Evolutionary conservation across 345 rosid species (phyloP).

Genomic region (Kandelia obovata): DNA sequence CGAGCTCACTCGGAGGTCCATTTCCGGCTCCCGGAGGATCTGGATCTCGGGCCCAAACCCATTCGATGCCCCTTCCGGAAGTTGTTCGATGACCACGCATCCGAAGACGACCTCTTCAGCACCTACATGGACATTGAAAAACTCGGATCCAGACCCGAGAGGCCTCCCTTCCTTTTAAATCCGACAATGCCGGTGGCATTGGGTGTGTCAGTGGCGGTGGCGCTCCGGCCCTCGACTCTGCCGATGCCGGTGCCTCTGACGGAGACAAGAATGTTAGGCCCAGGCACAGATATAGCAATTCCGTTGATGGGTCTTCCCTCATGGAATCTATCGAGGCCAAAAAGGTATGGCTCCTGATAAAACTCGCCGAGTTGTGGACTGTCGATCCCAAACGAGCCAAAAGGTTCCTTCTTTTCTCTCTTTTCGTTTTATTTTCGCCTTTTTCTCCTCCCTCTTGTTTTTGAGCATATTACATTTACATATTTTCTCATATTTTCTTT

Average conservation of each 20-base stretch:
- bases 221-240: neutral
- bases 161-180: slow-evolving; percentile 18
- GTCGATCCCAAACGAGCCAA: slow-evolving; percentile 84
- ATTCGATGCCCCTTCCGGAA: slow-evolving; percentile 9
- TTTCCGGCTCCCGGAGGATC: too few relatives aligned
- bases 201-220: too few relatives aligned
- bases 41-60: too few relatives aligned
- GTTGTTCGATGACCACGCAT: slow-evolving; percentile 20
- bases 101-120: slow-evolving; percentile 28
- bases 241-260: neutral
- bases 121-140: slow-evolving; percentile 31
- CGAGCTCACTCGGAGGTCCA: slow-evolving; percentile 26
- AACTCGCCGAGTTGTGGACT: slow-evolving; percentile 81
- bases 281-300: slow-evolving; percentile 83
- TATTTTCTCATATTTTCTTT: too few relatives aligned
- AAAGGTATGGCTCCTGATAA: slow-evolving; percentile 93
- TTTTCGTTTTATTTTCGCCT: neutral
- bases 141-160: slow-evolving; percentile 42
- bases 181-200: slow-evolving; percentile 32
- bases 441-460: too few relatives aligned
- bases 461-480: too few relatives aligned
- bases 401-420: slow-evolving; percentile 47
- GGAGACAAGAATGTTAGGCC: slow-evolving; percentile 25
- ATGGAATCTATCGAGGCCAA: slow-evolving; percentile 74
- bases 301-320: slow-evolving; percentile 56